Conservation (phyloP, 495 filamentous ascomycete genomes). For the Beverwykella pulmonaria region DNA sequence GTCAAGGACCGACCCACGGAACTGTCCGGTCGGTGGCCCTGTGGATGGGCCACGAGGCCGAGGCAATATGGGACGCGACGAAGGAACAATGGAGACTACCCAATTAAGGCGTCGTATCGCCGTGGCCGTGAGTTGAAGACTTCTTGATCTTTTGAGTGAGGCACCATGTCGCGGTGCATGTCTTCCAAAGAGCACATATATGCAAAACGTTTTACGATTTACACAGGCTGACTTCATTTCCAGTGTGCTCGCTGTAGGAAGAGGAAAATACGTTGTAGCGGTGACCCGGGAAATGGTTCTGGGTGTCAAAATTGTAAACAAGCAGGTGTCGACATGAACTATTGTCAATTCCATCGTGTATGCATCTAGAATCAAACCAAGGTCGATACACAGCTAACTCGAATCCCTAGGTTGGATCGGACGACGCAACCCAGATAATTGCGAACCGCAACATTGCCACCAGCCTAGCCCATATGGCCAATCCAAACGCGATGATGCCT, state of each 20-base stretch:
- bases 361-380: neutral
- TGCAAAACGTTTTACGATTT: neutral
- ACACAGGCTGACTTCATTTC: slow-evolving; percentile 14
- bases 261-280: slow-evolving; percentile 95
- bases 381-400: slow-evolving; percentile 12
- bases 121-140: slow-evolving; percentile 34
- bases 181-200: neutral
- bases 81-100: slow-evolving; percentile 6
- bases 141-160: neutral
- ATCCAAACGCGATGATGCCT: slow-evolving; percentile 27
- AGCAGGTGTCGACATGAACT: slow-evolving; percentile 59
- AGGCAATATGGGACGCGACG: slow-evolving; percentile 6
- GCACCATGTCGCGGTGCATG: too few relatives aligned
- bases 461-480: neutral
- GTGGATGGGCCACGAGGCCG: neutral
- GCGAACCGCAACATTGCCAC: slow-evolving; percentile 1
- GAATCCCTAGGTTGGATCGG: slow-evolving; percentile 33
- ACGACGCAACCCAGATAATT: slow-evolving; percentile 16
- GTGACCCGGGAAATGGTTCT: slow-evolving; percentile 72
- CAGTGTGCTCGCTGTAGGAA: slow-evolving; percentile 91
- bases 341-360: slow-evolving; percentile 82
- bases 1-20: slow-evolving; percentile 20
- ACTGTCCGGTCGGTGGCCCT: slow-evolving; percentile 8
- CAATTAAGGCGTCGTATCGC: slow-evolving; percentile 29
- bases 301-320: slow-evolving; percentile 83